Base-by-base conservation (phyloP, 371 early-diverging fungal species). In the Apophysomyces trapeziformis region DNA sequence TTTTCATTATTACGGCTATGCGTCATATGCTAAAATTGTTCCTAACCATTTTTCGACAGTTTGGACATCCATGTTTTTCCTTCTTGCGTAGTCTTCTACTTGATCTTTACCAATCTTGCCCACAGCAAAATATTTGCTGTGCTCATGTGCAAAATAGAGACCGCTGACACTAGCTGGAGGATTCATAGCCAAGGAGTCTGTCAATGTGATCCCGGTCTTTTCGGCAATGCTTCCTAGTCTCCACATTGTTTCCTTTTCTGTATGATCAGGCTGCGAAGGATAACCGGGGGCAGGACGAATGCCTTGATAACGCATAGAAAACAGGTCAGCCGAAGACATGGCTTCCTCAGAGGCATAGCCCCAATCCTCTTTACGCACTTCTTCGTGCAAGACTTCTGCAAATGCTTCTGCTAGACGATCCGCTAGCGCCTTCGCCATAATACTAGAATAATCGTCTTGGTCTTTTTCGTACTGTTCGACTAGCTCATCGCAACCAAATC, bases 261-360 rank as follows among this genome's bases (percentile, higher is more conserved):
- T 91, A 73, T 95, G 96, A 67, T 96, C 96, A 6, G 93, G 93
- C 67, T 94, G 94, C 36, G 89, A 89, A 41, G 94, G 94, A 64
- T 94, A 93, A 38, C 93, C 96, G 4, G 95, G 95, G 0, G 96
- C 96, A 16, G 96, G 96, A 21, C 96, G 90, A 67, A 96, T 96
- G 59, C 96, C 96, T 73, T 91, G 90, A 74, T 96, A 96, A 72
- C 94, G 94, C 68, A 96, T 88, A 68, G 91, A 86, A 76, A 95
- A 84, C 83, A 95, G 69, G 38, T 93, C 94, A 56, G 87, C 87
- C 36, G 92, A 79, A n/a, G 86, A 76, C 63, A 95, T 79, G 1
- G 74, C 75, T 78, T 96, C 95, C 11, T 91, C 82, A 6, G 86
- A 77, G 6, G 91, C 85, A 81, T 95, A 96, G 26, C 95, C 96